Percentiles rank a stretch among this genome's conserved stretches.
Conservation (phyloP, 352 stramenopile genomes). For the Phytophthora ohioensis region DNA sequence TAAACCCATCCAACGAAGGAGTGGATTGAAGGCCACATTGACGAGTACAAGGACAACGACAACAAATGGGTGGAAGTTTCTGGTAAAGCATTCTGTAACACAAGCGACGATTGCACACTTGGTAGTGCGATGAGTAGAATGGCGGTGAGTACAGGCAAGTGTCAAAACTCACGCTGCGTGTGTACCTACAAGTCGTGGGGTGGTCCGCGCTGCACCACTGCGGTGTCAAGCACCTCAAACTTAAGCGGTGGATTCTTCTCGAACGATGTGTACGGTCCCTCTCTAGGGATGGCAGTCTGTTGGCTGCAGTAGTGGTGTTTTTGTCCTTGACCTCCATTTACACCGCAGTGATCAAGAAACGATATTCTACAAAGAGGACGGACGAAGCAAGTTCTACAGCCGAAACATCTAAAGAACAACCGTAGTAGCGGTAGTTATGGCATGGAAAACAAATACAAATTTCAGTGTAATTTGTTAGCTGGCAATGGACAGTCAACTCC, state of each 20-base stretch:
- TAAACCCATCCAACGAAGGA: conserved; percentile 10
- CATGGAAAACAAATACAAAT: no score
- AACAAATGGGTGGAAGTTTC: conserved; percentile 8
- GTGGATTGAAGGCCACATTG: conserved; percentile 9
- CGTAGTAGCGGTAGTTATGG: no score
- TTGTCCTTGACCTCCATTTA: not conserved
- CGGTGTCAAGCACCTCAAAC: not conserved
- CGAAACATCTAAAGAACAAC: no score
- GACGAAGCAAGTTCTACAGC: no score
- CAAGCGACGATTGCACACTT: conserved; percentile 11
- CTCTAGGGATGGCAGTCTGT: not conserved
- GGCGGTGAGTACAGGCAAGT: conserved; percentile 3
- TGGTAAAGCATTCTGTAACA: conserved; percentile 7
- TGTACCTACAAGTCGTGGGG: not conserved
- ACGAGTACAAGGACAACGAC: conserved; percentile 12
- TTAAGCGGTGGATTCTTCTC: not conserved
- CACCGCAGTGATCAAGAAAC: not conserved
- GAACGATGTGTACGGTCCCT: not conserved
- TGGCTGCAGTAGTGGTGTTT: not conserved
- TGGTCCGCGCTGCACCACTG: conserved; percentile 3
- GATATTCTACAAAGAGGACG: no score
- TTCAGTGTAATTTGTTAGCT: no score
- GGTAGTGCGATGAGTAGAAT: not conserved
- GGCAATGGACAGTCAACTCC: no score
- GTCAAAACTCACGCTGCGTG: conserved; percentile 2